Conservation (phyloP, 164 flowering plant species). For the Vitis amurensis region DNA sequence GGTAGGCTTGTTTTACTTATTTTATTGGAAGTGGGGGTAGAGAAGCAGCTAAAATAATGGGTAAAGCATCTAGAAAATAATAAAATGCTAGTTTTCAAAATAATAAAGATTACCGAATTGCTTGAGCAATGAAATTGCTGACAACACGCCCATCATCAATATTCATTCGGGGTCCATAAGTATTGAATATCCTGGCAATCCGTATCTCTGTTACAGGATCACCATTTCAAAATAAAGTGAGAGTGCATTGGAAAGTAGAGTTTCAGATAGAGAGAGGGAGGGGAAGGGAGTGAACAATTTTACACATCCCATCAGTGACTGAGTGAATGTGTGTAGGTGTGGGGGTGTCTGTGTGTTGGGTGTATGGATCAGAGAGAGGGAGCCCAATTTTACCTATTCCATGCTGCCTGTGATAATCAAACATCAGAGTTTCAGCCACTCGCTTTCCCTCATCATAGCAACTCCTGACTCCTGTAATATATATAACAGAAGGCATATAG, state of each 20-base stretch:
- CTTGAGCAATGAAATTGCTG: constrained; percentile 89
- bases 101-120: constrained; percentile 44
- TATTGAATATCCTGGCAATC: constrained; percentile 81
- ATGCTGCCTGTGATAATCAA: constrained; percentile 86
- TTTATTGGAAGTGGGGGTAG: too few species aligned
- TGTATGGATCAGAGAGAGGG: not conserved
- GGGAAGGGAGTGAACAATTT: too few species aligned
- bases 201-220: constrained; percentile 48
- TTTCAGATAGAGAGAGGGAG: too few species aligned
- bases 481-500: too few species aligned
- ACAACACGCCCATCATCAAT: constrained; percentile 92
- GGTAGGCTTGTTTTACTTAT: too few species aligned
- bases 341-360: too few species aligned
- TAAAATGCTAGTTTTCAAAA: too few species aligned
- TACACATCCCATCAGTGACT: not conserved
- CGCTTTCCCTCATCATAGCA: constrained; percentile 91
- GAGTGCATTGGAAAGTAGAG: not conserved
- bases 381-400: constrained; percentile 56
- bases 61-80: too few species aligned
- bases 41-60: too few species aligned
- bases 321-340: too few species aligned
- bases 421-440: constrained; percentile 90
- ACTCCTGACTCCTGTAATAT: constrained; percentile 48
- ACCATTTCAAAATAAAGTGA: not conserved
- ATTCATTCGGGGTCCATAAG: constrained; percentile 86